Conservation (phyloP, 345 rosid genomes). For the Bruguiera parviflora region DNA sequence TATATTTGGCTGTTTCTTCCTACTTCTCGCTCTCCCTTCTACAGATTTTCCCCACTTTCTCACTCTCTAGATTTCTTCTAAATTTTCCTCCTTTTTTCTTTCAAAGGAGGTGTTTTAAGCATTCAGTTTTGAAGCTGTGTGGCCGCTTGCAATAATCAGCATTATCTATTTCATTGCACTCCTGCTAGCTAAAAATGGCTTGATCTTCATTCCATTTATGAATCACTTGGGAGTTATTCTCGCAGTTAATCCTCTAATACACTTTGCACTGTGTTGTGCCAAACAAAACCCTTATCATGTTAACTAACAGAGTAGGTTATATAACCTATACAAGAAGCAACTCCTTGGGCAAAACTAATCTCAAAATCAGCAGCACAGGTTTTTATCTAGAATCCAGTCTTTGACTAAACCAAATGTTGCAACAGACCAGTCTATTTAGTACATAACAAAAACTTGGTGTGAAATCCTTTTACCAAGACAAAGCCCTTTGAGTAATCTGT, state of each 20-base stretch:
- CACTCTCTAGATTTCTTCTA: too few relatives aligned
- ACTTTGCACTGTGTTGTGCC: not conserved
- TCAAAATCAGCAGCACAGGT: slow-evolving; percentile 3
- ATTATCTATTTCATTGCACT: not conserved
- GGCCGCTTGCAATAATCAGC: not conserved
- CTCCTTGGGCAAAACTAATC: not conserved
- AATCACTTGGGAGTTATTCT: not conserved
- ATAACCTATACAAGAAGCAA: not conserved
- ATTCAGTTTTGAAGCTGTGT: too few relatives aligned
- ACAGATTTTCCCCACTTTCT: too few relatives aligned
- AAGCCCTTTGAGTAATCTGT: slow-evolving; percentile 8
- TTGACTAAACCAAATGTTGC: not conserved
- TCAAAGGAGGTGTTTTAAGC: too few relatives aligned
- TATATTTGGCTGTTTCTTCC: too few relatives aligned
- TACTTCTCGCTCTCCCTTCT: too few relatives aligned
- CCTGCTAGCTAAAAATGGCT: not conserved
- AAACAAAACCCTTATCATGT: not conserved
- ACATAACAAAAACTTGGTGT: slow-evolving; percentile 1
- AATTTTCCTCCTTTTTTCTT: too few relatives aligned
- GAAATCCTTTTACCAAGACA: slow-evolving; percentile 3
- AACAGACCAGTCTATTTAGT: not conserved
- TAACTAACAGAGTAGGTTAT: not conserved
- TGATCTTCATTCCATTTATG: not conserved
- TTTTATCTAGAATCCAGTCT: not conserved
- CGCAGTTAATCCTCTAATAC: not conserved